Base-by-base conservation (phyloP, 768 basidiomycete species). In the Boletus reticulatus region DNA sequence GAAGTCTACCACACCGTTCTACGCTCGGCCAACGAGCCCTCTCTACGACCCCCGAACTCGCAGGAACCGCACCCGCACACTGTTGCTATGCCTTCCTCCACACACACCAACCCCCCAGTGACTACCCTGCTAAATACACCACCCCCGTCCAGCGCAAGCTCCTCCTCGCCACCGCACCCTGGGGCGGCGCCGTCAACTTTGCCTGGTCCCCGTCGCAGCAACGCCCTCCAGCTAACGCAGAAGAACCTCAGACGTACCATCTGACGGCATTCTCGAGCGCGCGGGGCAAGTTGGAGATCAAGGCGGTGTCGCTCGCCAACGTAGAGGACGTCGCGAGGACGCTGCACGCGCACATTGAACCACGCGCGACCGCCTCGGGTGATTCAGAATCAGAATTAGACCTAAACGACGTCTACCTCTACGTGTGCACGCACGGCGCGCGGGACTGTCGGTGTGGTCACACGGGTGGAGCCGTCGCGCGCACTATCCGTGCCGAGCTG, bases 361-460 rank as follows among this genome's bases (percentile, higher is more conserved):
- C 55, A 24, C 27, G 2, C 75, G 59, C 34, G 34, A 36, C 62
- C 61, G 14, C 0, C 75, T 56, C 61, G 62, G 14, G 58, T 66
- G 27, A 54, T 37, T 52, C 64, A 29, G 43, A 42, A 6, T 42
- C 53, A 14, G 22, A 24, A 2, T 16, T 34, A 5, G 36, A 2
- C 14, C n/a, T 6, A 29, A 55, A 78, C 20, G 61, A 67, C 42
- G 53, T 77, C 44, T 67, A 76, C 59, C 57, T 90, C 17, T 89
- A 85, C 62, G 83, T 94, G 1, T 94, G 92, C 66, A 92, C 90
- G 5, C 92, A 94, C 66, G 84, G 82, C 6, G 76, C 80, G 39
- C 79, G 90, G 48, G 91, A 93, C 66, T 94, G 91, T 71, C 78
- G 91, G 6, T 93, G 92, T 59, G 87, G 87, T 2, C 78, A 86